phyloP scores from a whole-genome alignment of 345 rosid genomes.

The Theobroma cacao region DNA sequence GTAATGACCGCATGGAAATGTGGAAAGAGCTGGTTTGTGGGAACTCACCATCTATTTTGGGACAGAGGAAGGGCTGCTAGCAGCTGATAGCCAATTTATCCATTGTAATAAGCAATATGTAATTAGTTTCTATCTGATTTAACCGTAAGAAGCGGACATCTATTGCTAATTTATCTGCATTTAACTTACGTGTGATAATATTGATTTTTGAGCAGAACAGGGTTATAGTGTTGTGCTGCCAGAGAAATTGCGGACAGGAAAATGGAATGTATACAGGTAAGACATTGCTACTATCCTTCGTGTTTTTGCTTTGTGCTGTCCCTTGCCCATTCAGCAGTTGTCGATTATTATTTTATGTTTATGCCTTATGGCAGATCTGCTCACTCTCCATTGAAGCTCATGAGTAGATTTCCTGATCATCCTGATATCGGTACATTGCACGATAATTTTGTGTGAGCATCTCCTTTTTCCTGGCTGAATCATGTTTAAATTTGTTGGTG shows the following conservation, averaged over 20 bases:
- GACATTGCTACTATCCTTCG: neutral
- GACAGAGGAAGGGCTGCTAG: neutral
- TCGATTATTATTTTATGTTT: neutral
- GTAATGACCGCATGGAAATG: neutral
- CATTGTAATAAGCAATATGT: neutral
- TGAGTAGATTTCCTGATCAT: slow-evolving; percentile 72
- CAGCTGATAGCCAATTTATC: neutral
- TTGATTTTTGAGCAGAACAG: slow-evolving; percentile 49
- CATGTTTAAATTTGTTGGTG: neutral
- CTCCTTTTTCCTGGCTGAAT: slow-evolving; percentile 7
- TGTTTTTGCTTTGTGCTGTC: neutral
- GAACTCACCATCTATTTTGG: neutral
- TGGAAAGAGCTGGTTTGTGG: neutral
- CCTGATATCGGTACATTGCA: slow-evolving; percentile 89
- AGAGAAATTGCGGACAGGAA: slow-evolving; percentile 83
- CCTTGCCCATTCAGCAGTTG: neutral
- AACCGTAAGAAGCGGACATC: neutral
- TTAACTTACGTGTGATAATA: neutral
- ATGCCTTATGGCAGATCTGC: slow-evolving; percentile 57
- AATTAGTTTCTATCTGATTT: neutral
- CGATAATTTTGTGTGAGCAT: slow-evolving; percentile 85
- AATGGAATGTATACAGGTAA: slow-evolving; percentile 94
- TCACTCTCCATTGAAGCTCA: slow-evolving; percentile 70
- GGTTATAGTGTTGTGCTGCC: slow-evolving; percentile 92
- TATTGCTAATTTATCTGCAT: neutral